Percentiles rank a stretch among this genome's conserved stretches.
Conservation (phyloP, 176 grass and related monocot species). For the Phragmites australis region DNA sequence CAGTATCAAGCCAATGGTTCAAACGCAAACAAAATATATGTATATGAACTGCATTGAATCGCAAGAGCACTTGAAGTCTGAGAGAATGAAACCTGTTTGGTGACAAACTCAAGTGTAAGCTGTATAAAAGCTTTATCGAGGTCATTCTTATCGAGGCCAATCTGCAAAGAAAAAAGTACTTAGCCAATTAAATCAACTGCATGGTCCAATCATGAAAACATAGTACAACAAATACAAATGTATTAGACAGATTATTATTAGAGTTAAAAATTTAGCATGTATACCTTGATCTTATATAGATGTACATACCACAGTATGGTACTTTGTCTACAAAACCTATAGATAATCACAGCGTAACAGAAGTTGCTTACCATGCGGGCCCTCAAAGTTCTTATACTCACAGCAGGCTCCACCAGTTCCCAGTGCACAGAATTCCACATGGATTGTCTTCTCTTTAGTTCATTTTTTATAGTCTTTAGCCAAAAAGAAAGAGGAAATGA, state of each 20-base stretch:
- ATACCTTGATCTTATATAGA: conserved; percentile 9
- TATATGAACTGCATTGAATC: conserved; percentile 7
- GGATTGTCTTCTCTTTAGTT: conserved; percentile 81
- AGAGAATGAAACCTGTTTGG: conserved; percentile 71
- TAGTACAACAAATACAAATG: conserved; percentile 21
- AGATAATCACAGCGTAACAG: conserved; percentile 1
- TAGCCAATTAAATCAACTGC: conserved; percentile 29
- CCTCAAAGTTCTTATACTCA: conserved; percentile 79
- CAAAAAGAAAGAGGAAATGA: conserved; percentile 22
- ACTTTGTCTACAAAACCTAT: not conserved
- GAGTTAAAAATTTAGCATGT: too few relatives aligned
- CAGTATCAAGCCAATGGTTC: conserved; percentile 6
- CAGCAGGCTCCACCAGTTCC: conserved; percentile 75
- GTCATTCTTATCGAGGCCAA: conserved; percentile 83
- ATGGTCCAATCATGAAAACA: conserved; percentile 14
- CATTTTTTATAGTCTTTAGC: conserved; percentile 82
- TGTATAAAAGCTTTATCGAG: conserved; percentile 93
- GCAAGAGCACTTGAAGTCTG: not conserved
- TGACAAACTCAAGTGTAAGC: conserved; percentile 78
- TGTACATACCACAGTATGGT: not conserved
- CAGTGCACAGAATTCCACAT: conserved; percentile 79
- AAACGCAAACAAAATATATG: conserved; percentile 7
- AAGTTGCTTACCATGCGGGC: conserved; percentile 81
- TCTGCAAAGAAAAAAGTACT: conserved; percentile 56
- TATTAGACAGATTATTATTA: too few relatives aligned